Conservation (phyloP, 768 basidiomycete genomes). For the Phaffia australis region DNA sequence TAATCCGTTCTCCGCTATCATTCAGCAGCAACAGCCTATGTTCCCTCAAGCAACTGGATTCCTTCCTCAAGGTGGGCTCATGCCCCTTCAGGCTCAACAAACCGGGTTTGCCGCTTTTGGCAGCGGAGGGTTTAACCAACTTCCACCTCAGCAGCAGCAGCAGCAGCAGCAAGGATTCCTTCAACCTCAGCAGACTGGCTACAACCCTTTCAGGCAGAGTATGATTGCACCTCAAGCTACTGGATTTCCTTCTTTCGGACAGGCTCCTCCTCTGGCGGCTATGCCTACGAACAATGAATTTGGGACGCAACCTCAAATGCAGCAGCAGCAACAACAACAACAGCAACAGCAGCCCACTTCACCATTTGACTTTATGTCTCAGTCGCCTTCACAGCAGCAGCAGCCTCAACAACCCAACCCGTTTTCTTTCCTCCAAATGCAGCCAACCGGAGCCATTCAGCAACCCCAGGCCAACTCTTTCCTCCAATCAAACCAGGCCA, state of each 20-base stretch:
- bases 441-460: neutral
- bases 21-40: slow-evolving; percentile 30
- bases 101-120: slow-evolving; percentile 40
- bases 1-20: slow-evolving; percentile 60
- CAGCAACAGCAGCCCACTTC: neutral
- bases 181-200: slow-evolving; percentile 46
- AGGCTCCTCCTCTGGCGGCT: slow-evolving; percentile 6
- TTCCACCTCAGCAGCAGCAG: slow-evolving; percentile 29
- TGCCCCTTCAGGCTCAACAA: slow-evolving; percentile 46
- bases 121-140: slow-evolving; percentile 19
- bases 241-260: slow-evolving; percentile 4
- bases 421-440: neutral
- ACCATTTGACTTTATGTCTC: neutral
- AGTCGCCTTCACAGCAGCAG: neutral
- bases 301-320: neutral
- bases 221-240: slow-evolving; percentile 42
- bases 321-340: slow-evolving; percentile 14
- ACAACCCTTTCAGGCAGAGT: slow-evolving; percentile 76
- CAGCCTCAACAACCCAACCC: neutral
- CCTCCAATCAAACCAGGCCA: neutral
- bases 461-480: neutral
- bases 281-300: slow-evolving; percentile 10
- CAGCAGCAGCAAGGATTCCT: slow-evolving; percentile 42
- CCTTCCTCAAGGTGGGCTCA: slow-evolving; percentile 29
- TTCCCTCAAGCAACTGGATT: slow-evolving; percentile 50